A percentile compares a stretch with the other conserved stretches of the same genome.
Evolutionary conservation across 345 rosid genomes (phyloP).

Genomic region (Luvunga scandens): DNA sequence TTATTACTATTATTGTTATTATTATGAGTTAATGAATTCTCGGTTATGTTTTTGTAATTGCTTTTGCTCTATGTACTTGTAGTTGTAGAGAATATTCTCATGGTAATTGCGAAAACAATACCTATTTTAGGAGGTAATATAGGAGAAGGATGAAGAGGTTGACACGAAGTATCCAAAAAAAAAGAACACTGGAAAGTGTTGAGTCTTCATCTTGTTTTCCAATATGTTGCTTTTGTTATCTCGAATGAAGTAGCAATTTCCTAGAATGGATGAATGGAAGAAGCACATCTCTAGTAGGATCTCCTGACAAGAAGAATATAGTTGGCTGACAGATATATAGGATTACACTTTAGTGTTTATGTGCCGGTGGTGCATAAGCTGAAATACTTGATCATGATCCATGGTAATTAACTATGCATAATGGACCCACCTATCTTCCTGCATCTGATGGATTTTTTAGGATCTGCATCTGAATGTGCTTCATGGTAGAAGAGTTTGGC

Average conservation of each 20-base stretch:
- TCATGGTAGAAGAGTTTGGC: neutral
- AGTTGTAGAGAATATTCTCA: too few species aligned
- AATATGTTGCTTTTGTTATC: neutral
- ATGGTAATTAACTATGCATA: neutral
- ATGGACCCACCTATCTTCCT: neutral
- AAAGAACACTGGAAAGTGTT: too few species aligned
- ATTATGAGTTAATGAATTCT: neutral
- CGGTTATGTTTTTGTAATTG: neutral
- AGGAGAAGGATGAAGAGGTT: neutral
- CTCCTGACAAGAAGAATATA: neutral
- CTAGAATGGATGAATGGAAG: neutral
- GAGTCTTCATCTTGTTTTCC: neutral
- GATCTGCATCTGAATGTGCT: neutral
- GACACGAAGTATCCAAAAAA: neutral
- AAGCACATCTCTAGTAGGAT: neutral
- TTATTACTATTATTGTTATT: neutral
- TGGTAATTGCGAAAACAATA: too few species aligned
- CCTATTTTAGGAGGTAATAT: neutral
- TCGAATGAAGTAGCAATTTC: neutral
- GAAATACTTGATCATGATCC: neutral
- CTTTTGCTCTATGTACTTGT: neutral
- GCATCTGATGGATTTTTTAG: neutral
- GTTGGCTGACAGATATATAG: neutral
- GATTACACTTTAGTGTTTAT: neutral
- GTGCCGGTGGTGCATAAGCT: neutral